These are phyloP conservation scores for Chernovozyma aurita DNA, from an alignment of 1,139 yeast species.

Conservation along the genomic window DNA sequence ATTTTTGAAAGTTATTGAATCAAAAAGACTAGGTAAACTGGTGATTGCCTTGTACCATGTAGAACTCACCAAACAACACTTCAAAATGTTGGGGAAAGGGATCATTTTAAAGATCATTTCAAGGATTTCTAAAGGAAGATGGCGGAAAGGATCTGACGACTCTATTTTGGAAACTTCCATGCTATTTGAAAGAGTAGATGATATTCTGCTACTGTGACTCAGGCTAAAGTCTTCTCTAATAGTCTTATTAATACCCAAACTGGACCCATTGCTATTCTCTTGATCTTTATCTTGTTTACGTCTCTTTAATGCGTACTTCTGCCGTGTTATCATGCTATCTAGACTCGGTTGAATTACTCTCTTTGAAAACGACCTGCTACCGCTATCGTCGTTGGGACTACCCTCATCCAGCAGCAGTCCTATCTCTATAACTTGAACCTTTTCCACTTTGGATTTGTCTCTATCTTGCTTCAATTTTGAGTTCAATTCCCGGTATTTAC, in stretches of 20 bases:
- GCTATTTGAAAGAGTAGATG: neutral
- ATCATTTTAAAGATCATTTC: slow-evolving; percentile 22
- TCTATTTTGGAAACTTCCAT: neutral
- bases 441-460: neutral
- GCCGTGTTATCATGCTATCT: slow-evolving; percentile 13
- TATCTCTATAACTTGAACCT: neutral
- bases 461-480: slow-evolving; percentile 14
- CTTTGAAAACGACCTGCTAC: too few species aligned
- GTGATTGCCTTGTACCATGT: slow-evolving; percentile 28
- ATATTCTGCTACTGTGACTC: neutral
- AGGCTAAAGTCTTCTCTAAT: neutral
- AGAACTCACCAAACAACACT: slow-evolving; percentile 29
- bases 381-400: too few species aligned
- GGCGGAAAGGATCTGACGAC: slow-evolving; percentile 24
- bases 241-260: neutral
- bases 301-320: slow-evolving; percentile 8
- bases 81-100: slow-evolving; percentile 16
- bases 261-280: too few species aligned
- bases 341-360: slow-evolving; percentile 10
- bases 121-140: slow-evolving; percentile 29
- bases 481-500: slow-evolving; percentile 22
- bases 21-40: slow-evolving; percentile 24
- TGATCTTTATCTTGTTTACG: neutral
- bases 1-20: slow-evolving; percentile 20
- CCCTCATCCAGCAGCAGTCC: too few species aligned